Evolutionary conservation across 2,329 filamentous ascomycete species (phyloP).

Genomic region (Ceratocystiopsis minuta): DNA sequence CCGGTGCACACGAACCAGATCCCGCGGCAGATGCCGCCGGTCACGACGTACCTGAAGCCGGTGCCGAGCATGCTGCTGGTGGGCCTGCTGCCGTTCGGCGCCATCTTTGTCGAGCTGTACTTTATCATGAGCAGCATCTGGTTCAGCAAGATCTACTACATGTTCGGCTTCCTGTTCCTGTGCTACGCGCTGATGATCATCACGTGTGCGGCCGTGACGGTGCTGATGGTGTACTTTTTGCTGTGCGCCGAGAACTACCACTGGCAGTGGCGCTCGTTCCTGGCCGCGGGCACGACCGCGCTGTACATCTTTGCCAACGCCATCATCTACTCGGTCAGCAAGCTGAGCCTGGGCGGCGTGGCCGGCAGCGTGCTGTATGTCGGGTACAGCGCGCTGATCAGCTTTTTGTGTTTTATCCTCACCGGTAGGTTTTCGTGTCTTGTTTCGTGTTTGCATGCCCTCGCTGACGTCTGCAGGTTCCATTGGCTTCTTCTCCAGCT

Average conservation of each 20-base stretch:
- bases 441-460: neutral
- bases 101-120: slow-evolving; percentile 96
- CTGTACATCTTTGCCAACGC: slow-evolving; percentile 86
- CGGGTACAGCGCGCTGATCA: slow-evolving; percentile 79
- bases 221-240: slow-evolving; percentile 90
- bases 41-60: slow-evolving; percentile 62
- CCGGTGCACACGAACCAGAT: slow-evolving; percentile 96
- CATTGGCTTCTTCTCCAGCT: slow-evolving; percentile 90
- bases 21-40: slow-evolving; percentile 79
- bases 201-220: slow-evolving; percentile 79
- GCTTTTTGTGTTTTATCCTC: slow-evolving; percentile 80
- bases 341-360: slow-evolving; percentile 67
- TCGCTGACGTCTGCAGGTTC: slow-evolving; percentile 41
- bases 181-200: slow-evolving; percentile 97
- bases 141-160: slow-evolving; percentile 99
- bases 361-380: slow-evolving; percentile 82
- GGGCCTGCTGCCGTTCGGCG: slow-evolving; percentile 82
- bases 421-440: slow-evolving; percentile 50
- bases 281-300: slow-evolving; percentile 77
- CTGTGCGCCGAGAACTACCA: slow-evolving; percentile 95
- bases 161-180: slow-evolving; percentile 98
- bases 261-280: slow-evolving; percentile 95
- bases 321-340: slow-evolving; percentile 76
- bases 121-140: slow-evolving; percentile 99
- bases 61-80: slow-evolving; percentile 83